Base-by-base conservation (phyloP, 352 stramenopile genomes). In the Pythium aristosporum region DNA sequence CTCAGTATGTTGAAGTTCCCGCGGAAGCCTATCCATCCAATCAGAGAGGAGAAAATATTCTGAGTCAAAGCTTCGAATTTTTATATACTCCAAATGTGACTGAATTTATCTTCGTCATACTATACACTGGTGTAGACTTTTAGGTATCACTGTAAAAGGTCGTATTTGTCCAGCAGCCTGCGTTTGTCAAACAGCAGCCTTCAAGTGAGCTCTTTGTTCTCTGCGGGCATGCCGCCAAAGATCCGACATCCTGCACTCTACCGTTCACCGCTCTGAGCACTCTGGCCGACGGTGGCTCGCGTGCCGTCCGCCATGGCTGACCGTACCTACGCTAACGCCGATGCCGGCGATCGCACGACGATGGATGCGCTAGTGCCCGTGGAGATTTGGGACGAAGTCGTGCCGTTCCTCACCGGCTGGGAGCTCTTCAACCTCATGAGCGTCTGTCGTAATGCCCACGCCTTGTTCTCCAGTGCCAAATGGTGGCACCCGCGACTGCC, bases 351-450 rank as follows among this genome's bases (percentile, higher is more conserved):
- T 44, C 51, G 20, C 34, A 41, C 56, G 30, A 20, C 43, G 20
- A 25, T 68, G 16, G 43, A 58, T 21, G 55, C 54, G 48, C 49
- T 61, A 23, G 46, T 64, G 20, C 63, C 63, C 1, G 20, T 44
- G 4, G 63, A 70, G 43, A 58, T 70, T 39, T 70, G 63, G 63
- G 56, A 65, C 49, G 30, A 65, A 23, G 43, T 70, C 23, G 63
- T 43, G 2, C 49, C 56, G 20, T 62, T 70, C 42, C 63, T 70
- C 56, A 52, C 50, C 32, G 63, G 63, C 28, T 70, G 63, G 63
- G 63, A 70, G 49, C 63, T 65, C 48, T 50, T 70, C 49, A 60
- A 61, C 28, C 57, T 70, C n/a, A 37, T 18, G 39, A 20, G 28
- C 43, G 58, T 64, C 39, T 56, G 34, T 28, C 63, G 43, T 34